Evolutionary conservation across 352 stramenopile genomes (phyloP), one percentile per base, ranked within the genome.

Genomic region (Sclerospora graminicola): DNA sequence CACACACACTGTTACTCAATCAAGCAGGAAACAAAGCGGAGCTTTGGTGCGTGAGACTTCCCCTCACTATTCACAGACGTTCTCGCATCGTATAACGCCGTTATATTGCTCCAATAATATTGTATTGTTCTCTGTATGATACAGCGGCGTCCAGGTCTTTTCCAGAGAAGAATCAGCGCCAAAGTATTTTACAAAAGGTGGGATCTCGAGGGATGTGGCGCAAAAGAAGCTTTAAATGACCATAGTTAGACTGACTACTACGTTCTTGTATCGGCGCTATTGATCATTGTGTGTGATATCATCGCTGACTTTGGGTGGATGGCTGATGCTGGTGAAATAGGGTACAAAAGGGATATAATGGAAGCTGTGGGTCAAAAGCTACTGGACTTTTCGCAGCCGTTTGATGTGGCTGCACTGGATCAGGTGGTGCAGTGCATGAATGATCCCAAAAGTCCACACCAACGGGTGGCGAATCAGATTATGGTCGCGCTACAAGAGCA

Each of bases 341-440:
- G 2, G 14, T 40, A 20, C 31, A 38, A 9, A 21, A 19, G 18
- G 5, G 10, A 5, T 18, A 35, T 5, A 15, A 93, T 96, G 84
- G 85, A 96, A 63, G 81, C 77, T 33, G 69, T 94, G 32, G 84
- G 76, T n/a, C 77, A 89, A 50, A 90, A 93, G 65, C 66, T 97
- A 51, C 52, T 97, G 54, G 86, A 97, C 67, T 96, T 97, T 30
- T 95, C 79, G 45, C 76, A 96, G 66, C 85, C 86, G 27, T 98
- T 99, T 54, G 93, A 99, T 50, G 89, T 98, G 21, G 58, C 73
- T 18, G 66, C 97, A 36, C 74, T 99, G 37, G 96, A 99, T 57
- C 72, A 98, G 62, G 87, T 99, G 15, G 82, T 99, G n/a, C 59
- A 69, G 15, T 95, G 91, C 45, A 95, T 97, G 51, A 98, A 98